Percentiles rank a stretch among this genome's conserved stretches.
Conservation (phyloP, 352 stramenopile genomes). For the Globisporangium yorkense region DNA sequence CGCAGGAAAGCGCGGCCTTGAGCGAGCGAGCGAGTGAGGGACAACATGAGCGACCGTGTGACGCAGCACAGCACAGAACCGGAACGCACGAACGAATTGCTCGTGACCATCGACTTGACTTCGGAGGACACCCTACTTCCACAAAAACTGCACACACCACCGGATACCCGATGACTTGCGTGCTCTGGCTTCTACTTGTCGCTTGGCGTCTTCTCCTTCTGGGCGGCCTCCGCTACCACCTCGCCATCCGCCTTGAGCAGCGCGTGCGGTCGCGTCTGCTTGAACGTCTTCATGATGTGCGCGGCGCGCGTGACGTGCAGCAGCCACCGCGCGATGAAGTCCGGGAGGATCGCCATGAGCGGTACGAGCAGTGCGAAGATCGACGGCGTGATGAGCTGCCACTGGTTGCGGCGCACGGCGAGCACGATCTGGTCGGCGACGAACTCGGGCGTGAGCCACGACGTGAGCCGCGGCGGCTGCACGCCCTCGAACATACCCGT, state of each 20-base stretch:
- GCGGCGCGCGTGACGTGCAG: constrained; percentile 32
- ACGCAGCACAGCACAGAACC: too few species aligned
- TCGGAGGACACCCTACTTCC: too few species aligned
- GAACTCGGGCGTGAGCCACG: constrained; percentile 36
- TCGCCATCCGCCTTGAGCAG: constrained; percentile 16
- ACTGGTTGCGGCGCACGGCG: constrained; percentile 44
- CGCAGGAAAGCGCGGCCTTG: not conserved
- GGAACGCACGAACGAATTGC: not conserved
- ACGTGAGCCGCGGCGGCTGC: constrained; percentile 24
- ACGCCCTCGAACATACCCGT: constrained; percentile 68
- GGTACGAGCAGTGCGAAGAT: constrained; percentile 27
- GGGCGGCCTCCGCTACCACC: not conserved
- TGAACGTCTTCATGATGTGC: constrained; percentile 39
- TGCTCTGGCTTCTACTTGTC: too few species aligned
- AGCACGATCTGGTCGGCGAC: constrained; percentile 40
- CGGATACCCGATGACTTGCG: too few species aligned
- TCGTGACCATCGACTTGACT: too few species aligned
- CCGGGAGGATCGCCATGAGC: constrained; percentile 26
- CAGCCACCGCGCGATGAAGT: constrained; percentile 31
- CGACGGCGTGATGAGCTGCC: constrained; percentile 28
- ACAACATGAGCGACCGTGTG: too few species aligned
- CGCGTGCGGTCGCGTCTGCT: constrained; percentile 37
- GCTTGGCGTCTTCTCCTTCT: too few species aligned
- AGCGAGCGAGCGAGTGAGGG: not conserved
- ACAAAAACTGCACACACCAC: too few species aligned